A percentile compares a stretch with the other conserved stretches of the same genome.
phyloP scores from a whole-genome alignment of 306 rosid genomes.

The Medicago arabica region DNA sequence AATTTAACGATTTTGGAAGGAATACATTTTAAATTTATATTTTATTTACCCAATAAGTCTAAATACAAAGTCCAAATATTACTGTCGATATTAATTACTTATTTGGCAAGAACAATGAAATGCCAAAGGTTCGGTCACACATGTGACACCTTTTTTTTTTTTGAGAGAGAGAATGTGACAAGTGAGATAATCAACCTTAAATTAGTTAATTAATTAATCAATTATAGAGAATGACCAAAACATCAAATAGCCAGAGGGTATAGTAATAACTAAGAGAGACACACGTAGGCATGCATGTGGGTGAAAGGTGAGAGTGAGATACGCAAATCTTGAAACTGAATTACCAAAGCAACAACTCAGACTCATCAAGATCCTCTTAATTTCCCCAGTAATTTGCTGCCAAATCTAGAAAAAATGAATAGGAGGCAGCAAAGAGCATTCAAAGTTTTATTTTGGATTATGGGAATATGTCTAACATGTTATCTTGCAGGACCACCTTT shows the following conservation, averaged over 20 bases:
- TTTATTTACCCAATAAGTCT: too few relatives aligned
- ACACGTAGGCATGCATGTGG: constrained; percentile 29
- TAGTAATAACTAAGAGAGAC: constrained; percentile 4
- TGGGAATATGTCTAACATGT: constrained; percentile 42
- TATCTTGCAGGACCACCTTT: constrained; percentile 58
- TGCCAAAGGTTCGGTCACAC: background rate
- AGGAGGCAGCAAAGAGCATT: constrained; percentile 48
- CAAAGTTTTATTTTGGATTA: constrained; percentile 45
- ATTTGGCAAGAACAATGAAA: too few relatives aligned
- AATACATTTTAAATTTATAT: too few relatives aligned
- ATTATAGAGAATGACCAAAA: constrained; percentile 1
- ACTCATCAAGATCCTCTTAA: constrained; percentile 45
- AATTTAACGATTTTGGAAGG: too few relatives aligned
- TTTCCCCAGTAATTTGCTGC: constrained; percentile 16
- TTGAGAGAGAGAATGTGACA: background rate
- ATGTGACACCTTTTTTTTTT: background rate
- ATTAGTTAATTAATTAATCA: constrained; percentile 4
- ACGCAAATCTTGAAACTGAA: constrained; percentile 42
- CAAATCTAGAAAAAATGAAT: constrained; percentile 40
- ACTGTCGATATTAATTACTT: too few relatives aligned
- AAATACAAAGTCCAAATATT: too few relatives aligned
- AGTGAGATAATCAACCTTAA: background rate
- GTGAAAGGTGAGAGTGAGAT: constrained; percentile 20
- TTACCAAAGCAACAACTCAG: constrained; percentile 11
- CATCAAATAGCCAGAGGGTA: background rate